These are phyloP conservation scores for Schwanniomyces sp. DNA, from an alignment of 805 yeast genomes.

Conservation along the genomic window DNA sequence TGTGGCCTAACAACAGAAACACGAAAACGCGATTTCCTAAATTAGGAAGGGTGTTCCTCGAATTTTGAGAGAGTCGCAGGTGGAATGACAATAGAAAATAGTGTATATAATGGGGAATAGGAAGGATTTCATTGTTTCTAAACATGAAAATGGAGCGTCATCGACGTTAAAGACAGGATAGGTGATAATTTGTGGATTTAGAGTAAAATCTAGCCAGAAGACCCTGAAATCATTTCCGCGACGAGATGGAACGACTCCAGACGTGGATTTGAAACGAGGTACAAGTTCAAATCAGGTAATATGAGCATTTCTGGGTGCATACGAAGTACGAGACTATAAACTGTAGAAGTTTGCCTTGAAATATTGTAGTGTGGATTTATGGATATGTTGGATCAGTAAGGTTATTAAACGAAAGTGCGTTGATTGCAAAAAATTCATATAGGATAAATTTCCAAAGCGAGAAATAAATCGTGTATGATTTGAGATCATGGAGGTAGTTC, in stretches of 20 bases:
- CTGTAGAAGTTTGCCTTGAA: too few species aligned
- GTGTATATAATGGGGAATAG: not conserved
- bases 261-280: not conserved
- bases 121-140: not conserved
- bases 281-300: too few species aligned
- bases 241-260: not conserved
- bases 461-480: not conserved
- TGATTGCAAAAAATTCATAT: not conserved
- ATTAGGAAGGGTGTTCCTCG: not conserved
- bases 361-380: too few species aligned
- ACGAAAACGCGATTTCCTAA: slow-evolving; percentile 7
- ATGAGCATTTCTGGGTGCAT: too few species aligned
- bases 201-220: not conserved
- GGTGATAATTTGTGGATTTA: not conserved
- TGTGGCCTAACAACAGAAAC: not conserved
- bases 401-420: too few species aligned
- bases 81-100: not conserved
- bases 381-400: too few species aligned
- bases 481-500: not conserved
- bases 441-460: not conserved
- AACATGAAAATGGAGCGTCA: not conserved
- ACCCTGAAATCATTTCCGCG: not conserved
- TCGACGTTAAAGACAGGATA: not conserved
- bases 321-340: not conserved
- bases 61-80: not conserved